Base-by-base conservation (phyloP, 2,329 filamentous ascomycete species). In the Fusarium sp. region DNA sequence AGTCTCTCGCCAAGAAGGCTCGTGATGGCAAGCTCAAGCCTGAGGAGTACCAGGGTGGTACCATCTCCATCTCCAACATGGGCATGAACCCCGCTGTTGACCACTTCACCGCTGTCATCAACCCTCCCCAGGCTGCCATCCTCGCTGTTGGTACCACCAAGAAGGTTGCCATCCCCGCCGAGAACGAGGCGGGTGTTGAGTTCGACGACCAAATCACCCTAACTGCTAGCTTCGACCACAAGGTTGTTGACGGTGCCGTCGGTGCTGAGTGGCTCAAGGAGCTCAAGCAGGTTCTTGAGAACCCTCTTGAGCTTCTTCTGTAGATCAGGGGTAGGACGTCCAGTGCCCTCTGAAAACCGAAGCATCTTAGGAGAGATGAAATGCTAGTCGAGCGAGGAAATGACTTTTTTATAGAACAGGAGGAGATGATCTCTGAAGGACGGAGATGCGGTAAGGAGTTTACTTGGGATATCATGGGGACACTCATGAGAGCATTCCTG, bases 61-160 rank as follows among this genome's bases (percentile, higher is more conserved):
- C 94, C 82, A 97, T 99, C 86, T 98, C 95, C 83, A 98, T 99
- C 85, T 97, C 94, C 86, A 99, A 99, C 91, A 97, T 99, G 96
- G 96, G 96, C 84, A 99, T 99, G 96, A 99, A 99, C 90, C 81
- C 91, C 52, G 95, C 96, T 55, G 92, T 99, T 72, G 95, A 98
- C 85, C 91, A 95, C 82, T 99, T 99, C 86, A 98, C 96, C 57
- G 96, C 96, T 76, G 93, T 99, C 80, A 97, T 99, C 89, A 99
- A 99, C 90, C 96, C 97, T 75, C 96, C 96, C 59, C 97, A 99
- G 87, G 93, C 96, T 60, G 93, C 91, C 80, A 99, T 99, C 82
- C 89, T 99, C 72, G 95, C 96, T 61, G 93, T 99, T 66, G 96
- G 97, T 79, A 97, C 94, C 75, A 94, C 94, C 78, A 96, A 94